Evolutionary conservation across 352 stramenopile species (phyloP).

Genomic region (Phytophthora citricola): DNA sequence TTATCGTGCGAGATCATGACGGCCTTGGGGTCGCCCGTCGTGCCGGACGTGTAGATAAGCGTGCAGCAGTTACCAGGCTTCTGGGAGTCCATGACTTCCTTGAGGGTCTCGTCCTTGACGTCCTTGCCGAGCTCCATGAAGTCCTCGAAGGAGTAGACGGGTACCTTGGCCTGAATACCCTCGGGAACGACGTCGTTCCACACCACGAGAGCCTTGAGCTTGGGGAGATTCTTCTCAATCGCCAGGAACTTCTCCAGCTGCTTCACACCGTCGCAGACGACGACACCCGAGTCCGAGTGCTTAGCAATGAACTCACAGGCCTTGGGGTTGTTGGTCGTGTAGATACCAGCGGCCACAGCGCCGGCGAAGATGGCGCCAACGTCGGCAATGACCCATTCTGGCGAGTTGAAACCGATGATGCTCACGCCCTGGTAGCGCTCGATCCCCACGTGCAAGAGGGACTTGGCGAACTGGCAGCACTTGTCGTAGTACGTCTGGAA

Average conservation of each 20-base stretch:
- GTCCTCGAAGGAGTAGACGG: conserved; percentile 82
- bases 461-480: conserved; percentile 81
- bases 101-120: conserved; percentile 64
- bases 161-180: conserved; percentile 67
- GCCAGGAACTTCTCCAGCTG: conserved; percentile 95
- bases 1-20: conserved; percentile 98
- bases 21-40: conserved; percentile 95
- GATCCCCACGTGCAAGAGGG: conserved; percentile 72
- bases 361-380: conserved; percentile 94
- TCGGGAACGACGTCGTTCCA: conserved; percentile 90
- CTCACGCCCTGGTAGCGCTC: conserved; percentile 81
- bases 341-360: conserved; percentile 94
- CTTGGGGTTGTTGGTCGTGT: conserved; percentile 94
- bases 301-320: conserved; percentile 94
- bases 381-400: conserved; percentile 94
- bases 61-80: conserved; percentile 89
- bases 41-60: conserved; percentile 96
- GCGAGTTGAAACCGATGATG: conserved; percentile 93
- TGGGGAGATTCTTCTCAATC: conserved; percentile 85
- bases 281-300: conserved; percentile 92
- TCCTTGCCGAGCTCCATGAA: conserved; percentile 80
- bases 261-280: conserved; percentile 92
- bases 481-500: conserved; percentile 86
- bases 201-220: conserved; percentile 95
- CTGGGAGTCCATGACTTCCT: conserved; percentile 79